A percentile compares a stretch with the other conserved stretches of the same genome.
phyloP scores from a whole-genome alignment of 108 stramenopile genomes.

The Nitzschia sp. region DNA sequence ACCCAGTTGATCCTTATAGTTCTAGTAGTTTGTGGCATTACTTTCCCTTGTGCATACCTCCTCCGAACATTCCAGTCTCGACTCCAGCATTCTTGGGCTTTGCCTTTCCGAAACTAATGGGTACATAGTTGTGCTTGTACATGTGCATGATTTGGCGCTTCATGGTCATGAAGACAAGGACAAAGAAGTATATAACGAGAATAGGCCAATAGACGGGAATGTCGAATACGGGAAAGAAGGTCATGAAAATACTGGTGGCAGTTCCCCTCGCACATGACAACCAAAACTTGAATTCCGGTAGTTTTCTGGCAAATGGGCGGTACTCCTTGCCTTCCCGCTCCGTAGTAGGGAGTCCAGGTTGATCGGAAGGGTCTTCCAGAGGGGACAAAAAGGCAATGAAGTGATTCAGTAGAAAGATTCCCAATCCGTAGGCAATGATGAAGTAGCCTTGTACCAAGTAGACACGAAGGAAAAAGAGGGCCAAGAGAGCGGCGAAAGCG shows the following conservation, averaged over 20 bases:
- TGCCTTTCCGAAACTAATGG: conserved; percentile 91
- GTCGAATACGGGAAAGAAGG: conserved; percentile 96
- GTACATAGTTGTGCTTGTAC: conserved; percentile 98
- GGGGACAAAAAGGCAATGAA: conserved; percentile 98
- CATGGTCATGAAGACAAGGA: conserved; percentile 99
- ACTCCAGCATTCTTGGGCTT: conserved; percentile 87
- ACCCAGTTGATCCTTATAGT: no score
- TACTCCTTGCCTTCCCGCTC: conserved; percentile 78
- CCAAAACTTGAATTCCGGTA: conserved; percentile 99
- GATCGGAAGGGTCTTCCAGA: conserved; percentile 79
- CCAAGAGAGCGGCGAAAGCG: conserved; percentile 59
- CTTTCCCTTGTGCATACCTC: conserved; percentile 64
- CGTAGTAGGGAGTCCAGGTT: conserved; percentile 61
- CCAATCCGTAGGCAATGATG: conserved; percentile 98
- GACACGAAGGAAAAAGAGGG: conserved; percentile 87
- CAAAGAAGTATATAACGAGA: conserved; percentile 94
- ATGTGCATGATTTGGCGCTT: conserved; percentile 98
- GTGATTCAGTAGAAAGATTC: conserved; percentile 98
- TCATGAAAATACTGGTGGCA: conserved; percentile 83
- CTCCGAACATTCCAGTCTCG: conserved; percentile 73
- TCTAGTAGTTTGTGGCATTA: conserved; percentile 6
- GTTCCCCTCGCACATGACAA: conserved; percentile 82
- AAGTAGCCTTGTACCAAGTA: conserved; percentile 97
- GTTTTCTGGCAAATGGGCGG: conserved; percentile 90
- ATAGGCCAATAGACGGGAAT: conserved; percentile 99